phyloP scores from a whole-genome alignment of 331 rosid genomes.

The Arachis monticola region DNA sequence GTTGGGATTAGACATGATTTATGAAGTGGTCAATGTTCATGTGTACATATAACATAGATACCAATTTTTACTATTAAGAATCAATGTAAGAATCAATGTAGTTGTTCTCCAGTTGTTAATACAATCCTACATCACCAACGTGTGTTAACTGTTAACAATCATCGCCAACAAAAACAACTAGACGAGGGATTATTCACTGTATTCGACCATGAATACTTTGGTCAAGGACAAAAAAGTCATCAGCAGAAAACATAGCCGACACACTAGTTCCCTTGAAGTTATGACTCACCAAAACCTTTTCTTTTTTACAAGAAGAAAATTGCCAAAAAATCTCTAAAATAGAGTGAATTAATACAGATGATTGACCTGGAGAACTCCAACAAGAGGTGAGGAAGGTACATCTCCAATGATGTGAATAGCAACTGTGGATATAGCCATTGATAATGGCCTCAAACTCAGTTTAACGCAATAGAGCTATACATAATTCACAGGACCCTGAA shows the following conservation, averaged over 20 bases:
- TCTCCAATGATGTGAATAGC: conserved; percentile 87
- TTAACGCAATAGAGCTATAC: conserved; percentile 69
- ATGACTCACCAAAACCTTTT: conserved; percentile 4
- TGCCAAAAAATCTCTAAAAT: neutral
- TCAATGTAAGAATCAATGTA: conserved; percentile 63
- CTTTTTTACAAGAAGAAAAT: neutral
- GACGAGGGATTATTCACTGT: too few relatives aligned
- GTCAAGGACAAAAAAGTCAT: neutral
- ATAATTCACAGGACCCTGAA: conserved; percentile 83
- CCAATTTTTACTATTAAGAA: conserved; percentile 29
- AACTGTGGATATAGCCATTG: conserved; percentile 88
- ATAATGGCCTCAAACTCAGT: conserved; percentile 85
- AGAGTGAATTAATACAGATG: neutral
- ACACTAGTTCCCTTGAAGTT: neutral
- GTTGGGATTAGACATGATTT: too few relatives aligned
- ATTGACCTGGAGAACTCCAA: conserved; percentile 83
- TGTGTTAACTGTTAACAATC: conserved; percentile 6
- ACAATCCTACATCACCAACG: conserved; percentile 54
- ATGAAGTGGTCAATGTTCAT: too few relatives aligned
- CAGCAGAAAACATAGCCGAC: neutral
- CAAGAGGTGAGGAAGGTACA: conserved; percentile 94
- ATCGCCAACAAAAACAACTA: neutral
- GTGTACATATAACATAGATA: too few relatives aligned
- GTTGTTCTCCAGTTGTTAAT: conserved; percentile 75
- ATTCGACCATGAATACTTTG: neutral